phyloP scores from a whole-genome alignment of 352 stramenopile genomes.

The Globisporangium irregulare region DNA sequence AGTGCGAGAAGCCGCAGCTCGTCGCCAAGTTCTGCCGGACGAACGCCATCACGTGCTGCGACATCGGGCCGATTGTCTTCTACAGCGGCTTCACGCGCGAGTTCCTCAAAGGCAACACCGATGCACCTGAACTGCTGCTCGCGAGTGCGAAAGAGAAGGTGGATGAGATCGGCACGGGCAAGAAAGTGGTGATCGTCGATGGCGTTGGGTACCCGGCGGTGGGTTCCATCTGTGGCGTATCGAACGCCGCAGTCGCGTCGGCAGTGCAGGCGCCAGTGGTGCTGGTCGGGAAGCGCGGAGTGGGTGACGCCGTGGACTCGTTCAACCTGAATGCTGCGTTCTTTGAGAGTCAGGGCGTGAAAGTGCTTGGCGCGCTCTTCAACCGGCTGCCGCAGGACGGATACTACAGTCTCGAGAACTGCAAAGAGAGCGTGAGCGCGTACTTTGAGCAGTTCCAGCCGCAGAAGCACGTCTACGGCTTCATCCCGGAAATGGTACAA shows the following conservation, averaged over 20 bases:
- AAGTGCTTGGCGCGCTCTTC: slow-evolving; percentile 96
- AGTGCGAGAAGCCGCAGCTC: slow-evolving; percentile 95
- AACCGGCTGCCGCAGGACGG: slow-evolving; percentile 92
- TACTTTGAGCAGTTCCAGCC: slow-evolving; percentile 91
- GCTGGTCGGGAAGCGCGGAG: slow-evolving; percentile 94
- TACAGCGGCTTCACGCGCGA: slow-evolving; percentile 96
- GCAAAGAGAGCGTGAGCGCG: slow-evolving; percentile 75
- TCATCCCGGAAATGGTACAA: slow-evolving; percentile 70
- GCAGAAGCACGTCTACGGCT: slow-evolving; percentile 74
- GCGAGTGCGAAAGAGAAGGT: slow-evolving; percentile 82
- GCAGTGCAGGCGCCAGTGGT: slow-evolving; percentile 83
- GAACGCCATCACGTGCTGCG: slow-evolving; percentile 82
- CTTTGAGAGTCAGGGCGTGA: slow-evolving; percentile 89
- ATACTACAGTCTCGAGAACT: slow-evolving; percentile 95
- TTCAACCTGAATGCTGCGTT: slow-evolving; percentile 97
- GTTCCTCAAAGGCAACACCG: slow-evolving; percentile 92
- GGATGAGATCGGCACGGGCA: slow-evolving; percentile 81
- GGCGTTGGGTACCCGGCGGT: slow-evolving; percentile 96
- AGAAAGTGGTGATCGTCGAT: slow-evolving; percentile 95
- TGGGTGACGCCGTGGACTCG: slow-evolving; percentile 96
- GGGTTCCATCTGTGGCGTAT: slow-evolving; percentile 78
- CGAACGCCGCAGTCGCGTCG: slow-evolving; percentile 66
- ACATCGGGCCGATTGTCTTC: slow-evolving; percentile 95
- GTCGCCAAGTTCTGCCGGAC: slow-evolving; percentile 92
- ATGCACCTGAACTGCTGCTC: slow-evolving; percentile 82